These are phyloP conservation scores for Larix kaempferi DNA, from an alignment of 75 land plant species.

Conservation along the genomic window DNA sequence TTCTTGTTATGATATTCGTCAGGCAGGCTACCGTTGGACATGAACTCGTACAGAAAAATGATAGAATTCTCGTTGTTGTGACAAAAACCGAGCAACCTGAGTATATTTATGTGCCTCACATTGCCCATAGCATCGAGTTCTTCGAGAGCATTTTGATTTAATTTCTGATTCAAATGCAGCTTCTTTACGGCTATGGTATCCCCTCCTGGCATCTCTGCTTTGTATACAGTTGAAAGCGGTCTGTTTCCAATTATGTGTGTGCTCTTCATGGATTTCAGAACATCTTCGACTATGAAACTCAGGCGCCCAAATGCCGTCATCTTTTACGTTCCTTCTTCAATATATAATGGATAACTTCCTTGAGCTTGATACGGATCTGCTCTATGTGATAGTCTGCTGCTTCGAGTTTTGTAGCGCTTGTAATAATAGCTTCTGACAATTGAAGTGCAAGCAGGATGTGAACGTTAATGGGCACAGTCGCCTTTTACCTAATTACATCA, in stretches of 20 bases:
- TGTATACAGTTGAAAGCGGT: slow-evolving; percentile 17
- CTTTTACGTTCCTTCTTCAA: slow-evolving; percentile 49
- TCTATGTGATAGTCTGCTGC: background rate
- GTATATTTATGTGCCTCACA: slow-evolving; percentile 88
- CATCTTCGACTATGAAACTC: slow-evolving; percentile 78
- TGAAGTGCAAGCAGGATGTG: no score
- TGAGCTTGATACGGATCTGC: slow-evolving; percentile 3
- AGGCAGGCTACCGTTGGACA: slow-evolving; percentile 86
- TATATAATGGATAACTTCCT: slow-evolving; percentile 22
- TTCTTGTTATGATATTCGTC: slow-evolving; percentile 58
- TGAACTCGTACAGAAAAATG: slow-evolving; percentile 83
- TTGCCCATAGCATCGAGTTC: slow-evolving; percentile 83
- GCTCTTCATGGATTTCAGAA: slow-evolving; percentile 41
- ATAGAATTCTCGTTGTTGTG: slow-evolving; percentile 73
- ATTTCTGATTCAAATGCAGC: slow-evolving; percentile 10
- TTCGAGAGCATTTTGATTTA: slow-evolving; percentile 21
- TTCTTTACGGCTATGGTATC: slow-evolving; percentile 26
- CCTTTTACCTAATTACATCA: no score
- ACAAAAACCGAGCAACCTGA: slow-evolving; percentile 83
- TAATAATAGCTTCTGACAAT: slow-evolving; percentile 13
- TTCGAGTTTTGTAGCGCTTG: slow-evolving; percentile 9
- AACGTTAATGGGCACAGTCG: no score
- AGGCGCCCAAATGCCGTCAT: slow-evolving; percentile 68
- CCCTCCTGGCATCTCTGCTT: slow-evolving; percentile 22
- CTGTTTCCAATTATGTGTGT: slow-evolving; percentile 19